Evolutionary conservation across 345 rosid species (phyloP).

Genomic region (Xanthoceras sorbifolium): DNA sequence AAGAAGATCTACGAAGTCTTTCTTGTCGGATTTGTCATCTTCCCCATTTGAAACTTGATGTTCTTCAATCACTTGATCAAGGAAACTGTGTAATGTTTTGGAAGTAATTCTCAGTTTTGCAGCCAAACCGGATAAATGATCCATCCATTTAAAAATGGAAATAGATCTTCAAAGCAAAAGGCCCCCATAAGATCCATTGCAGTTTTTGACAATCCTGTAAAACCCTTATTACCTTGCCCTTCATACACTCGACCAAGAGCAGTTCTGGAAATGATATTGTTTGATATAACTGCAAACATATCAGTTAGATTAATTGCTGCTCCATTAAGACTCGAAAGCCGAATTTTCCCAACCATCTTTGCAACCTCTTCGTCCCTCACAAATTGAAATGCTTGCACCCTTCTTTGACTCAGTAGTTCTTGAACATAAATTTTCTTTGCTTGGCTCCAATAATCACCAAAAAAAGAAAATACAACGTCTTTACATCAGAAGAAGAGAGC

Average conservation of each 20-base stretch:
- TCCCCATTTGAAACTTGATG: neutral
- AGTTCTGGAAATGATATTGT: constrained; percentile 10
- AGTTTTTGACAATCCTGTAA: constrained; percentile 5
- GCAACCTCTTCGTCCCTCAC: constrained; percentile 34
- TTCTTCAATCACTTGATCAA: constrained; percentile 23
- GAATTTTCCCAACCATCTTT: constrained; percentile 14
- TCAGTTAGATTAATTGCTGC: constrained; percentile 18
- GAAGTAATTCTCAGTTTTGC: neutral
- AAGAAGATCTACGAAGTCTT: constrained; percentile 20
- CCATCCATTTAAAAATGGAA: constrained; percentile 27
- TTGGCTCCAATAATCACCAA: neutral
- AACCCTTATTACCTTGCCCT: constrained; percentile 1
- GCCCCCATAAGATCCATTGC: constrained; percentile 7
- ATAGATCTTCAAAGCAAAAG: constrained; percentile 24
- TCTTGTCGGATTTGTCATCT: neutral
- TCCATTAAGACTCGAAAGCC: neutral
- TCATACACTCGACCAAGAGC: constrained; percentile 17
- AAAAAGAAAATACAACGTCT: neutral
- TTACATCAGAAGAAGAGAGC: neutral
- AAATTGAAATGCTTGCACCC: constrained; percentile 22
- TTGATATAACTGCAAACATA: constrained; percentile 8
- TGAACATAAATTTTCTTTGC: neutral
- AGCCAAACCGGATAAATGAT: constrained; percentile 17
- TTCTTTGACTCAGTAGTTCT: constrained; percentile 1
- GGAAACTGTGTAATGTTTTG: neutral